These are phyloP conservation scores for Boletus coccyginus DNA, from an alignment of 768 basidiomycete species.

Conservation along the genomic window DNA sequence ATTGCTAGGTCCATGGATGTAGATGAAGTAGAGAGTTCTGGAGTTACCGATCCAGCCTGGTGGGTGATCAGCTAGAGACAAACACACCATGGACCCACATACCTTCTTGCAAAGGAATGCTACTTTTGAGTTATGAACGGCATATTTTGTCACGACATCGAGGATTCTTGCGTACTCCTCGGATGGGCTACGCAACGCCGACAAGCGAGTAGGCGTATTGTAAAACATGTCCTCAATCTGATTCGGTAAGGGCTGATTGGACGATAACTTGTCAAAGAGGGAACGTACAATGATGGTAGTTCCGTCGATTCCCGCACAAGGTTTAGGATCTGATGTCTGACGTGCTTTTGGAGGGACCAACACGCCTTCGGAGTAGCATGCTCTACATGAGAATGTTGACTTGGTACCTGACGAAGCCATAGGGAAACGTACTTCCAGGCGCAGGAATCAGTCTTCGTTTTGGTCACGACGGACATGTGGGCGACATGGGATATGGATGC, in stretches of 20 bases:
- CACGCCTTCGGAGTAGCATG: slow-evolving; percentile 75
- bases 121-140: slow-evolving; percentile 87
- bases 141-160: slow-evolving; percentile 90
- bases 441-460: slow-evolving; percentile 75
- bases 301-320: slow-evolving; percentile 93
- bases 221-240: slow-evolving; percentile 97
- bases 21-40: slow-evolving; percentile 80
- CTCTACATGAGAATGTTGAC: slow-evolving; percentile 45
- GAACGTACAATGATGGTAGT: slow-evolving; percentile 76
- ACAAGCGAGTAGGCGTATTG: slow-evolving; percentile 84
- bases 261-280: neutral
- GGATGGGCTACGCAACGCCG: slow-evolving; percentile 77
- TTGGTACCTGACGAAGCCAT: neutral
- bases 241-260: neutral
- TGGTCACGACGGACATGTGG: slow-evolving; percentile 85
- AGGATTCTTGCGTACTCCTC: slow-evolving; percentile 93
- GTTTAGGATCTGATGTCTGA: slow-evolving; percentile 72
- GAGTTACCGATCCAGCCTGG: slow-evolving; percentile 68
- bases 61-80: slow-evolving; percentile 2
- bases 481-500: slow-evolving; percentile 96
- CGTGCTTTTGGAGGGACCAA: slow-evolving; percentile 71
- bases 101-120: slow-evolving; percentile 94
- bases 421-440: slow-evolving; percentile 82
- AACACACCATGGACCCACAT: neutral
- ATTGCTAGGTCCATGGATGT: slow-evolving; percentile 68